Base-by-base conservation (phyloP, 2,329 filamentous ascomycete species). In the Alternaria postmessia region DNA sequence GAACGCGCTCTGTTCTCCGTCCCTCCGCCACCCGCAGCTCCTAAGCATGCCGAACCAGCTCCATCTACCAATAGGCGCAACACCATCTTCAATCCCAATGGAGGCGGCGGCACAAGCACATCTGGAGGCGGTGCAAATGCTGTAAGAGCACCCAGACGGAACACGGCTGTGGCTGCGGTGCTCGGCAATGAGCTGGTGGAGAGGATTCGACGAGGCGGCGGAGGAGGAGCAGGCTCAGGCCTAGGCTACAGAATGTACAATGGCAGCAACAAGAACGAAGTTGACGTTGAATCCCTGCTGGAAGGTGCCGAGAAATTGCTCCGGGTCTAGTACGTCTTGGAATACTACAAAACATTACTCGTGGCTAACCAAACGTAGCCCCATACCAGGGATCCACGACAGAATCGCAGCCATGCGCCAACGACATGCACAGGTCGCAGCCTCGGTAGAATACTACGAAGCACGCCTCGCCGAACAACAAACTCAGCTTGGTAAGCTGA, bases 1-100 rank as follows among this genome's bases (percentile, higher is more conserved):
- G 95, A 99, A 79, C 91, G 94, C 72, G 94, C 94, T 7, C 88
- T 99, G 18, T 99, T 98, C 82, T 96, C 94, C 38, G 89, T 97
- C 0, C 93, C 94, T 1, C 88, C 91, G 0, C 87, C 91, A 0
- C 84, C 85, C 74, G 41, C 81, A 72, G 51, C 79, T 73, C 64
- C 82, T 75, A 77, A 83, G 76, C 68, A 79, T 70, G 57, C 82
- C 77, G 63, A 85, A 71, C 70, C 81, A 70, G 76, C 84, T 67
- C 72, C 77, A 39, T 69, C 69, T 41, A 60, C 73, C 14, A 79
- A 76, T 46, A 78, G 86, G 53, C 78, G 81, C 66, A 83, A 81
- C 60, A 86, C 83, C 32, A 83, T 78, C 66, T 84, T 81, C 77
- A 81, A 73, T 75, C 62, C 72, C 52, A 77, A 72, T 61, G 73